Conservation (phyloP, 768 basidiomycete species). For the Amanita molliuscula region DNA sequence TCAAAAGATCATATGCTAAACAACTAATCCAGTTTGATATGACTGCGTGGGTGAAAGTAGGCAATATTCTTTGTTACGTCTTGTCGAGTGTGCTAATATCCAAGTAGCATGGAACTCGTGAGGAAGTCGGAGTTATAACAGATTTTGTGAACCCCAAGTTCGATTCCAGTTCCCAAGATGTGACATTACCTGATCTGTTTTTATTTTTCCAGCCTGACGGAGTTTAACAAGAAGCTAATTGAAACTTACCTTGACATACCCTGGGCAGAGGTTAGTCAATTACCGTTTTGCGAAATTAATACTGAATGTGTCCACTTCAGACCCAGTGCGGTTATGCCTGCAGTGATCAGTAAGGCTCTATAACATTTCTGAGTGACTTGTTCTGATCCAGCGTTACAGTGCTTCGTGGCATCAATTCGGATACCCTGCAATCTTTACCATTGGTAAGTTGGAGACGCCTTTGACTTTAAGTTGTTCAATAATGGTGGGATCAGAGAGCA, state of each 20-base stretch:
- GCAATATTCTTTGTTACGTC: constrained; percentile 13
- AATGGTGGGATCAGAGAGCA: constrained; percentile 35
- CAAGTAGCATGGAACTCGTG: constrained; percentile 48
- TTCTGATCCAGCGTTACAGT: constrained; percentile 19
- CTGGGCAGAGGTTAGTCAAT: constrained; percentile 42
- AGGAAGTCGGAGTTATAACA: constrained; percentile 76
- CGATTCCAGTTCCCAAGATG: constrained; percentile 17
- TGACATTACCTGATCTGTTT: constrained; percentile 5
- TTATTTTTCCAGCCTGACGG: constrained; percentile 48
- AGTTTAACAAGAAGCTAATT: constrained; percentile 71
- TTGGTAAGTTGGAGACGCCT: constrained; percentile 38
- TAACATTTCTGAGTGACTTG: constrained; percentile 15
- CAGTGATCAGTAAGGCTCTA: constrained; percentile 67
- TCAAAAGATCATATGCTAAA: constrained; percentile 9
- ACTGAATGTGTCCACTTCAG: constrained; percentile 19
- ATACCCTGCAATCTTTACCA: constrained; percentile 77
- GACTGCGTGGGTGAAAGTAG: constrained; percentile 89
- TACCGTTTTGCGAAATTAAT: constrained; percentile 6
- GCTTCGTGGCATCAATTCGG: constrained; percentile 84
- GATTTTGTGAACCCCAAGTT: constrained; percentile 64
- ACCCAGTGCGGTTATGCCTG: constrained; percentile 93
- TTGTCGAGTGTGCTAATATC: constrained; percentile 9
- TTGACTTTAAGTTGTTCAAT: constrained; percentile 9
- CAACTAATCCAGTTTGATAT: constrained; percentile 58
- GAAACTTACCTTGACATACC: constrained; percentile 78